These are phyloP conservation scores for Meyerozyma smithsonii DNA, from an alignment of 1,139 yeast species.

Conservation along the genomic window DNA sequence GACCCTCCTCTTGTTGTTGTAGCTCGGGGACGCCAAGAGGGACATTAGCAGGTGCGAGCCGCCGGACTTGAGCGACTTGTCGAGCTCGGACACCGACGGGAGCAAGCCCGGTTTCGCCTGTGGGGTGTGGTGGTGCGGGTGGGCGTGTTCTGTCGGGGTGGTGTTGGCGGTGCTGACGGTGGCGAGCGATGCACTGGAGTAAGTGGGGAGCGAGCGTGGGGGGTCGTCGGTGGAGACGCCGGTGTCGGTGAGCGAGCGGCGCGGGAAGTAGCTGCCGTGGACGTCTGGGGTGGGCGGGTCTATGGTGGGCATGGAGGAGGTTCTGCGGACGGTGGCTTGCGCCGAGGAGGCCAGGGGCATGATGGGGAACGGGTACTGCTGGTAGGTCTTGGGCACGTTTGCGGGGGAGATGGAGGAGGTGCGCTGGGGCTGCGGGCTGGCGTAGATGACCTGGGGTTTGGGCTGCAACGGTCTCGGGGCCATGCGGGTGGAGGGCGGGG, in stretches of 20 bases:
- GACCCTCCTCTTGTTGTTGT: neutral
- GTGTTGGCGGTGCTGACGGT: constrained; percentile 1
- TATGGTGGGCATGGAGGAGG: constrained; percentile 4
- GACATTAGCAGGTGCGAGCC: neutral
- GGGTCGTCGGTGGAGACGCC: neutral
- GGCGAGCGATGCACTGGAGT: constrained; percentile 1
- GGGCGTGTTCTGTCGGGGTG: constrained; percentile 4
- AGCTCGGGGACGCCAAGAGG: neutral
- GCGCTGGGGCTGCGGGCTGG: constrained; percentile 6
- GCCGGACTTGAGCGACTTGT: constrained; percentile 24
- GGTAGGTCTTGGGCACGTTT: neutral
- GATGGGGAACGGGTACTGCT: constrained; percentile 13
- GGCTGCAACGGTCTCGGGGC: neutral
- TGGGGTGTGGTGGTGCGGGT: neutral
- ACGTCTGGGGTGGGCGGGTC: constrained; percentile 1
- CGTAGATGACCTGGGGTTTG: constrained; percentile 4
- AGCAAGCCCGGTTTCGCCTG: constrained; percentile 11
- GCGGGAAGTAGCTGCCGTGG: neutral
- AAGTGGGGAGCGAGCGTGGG: constrained; percentile 3
- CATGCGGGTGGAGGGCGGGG: neutral
- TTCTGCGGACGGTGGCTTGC: neutral
- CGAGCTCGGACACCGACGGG: constrained; percentile 37
- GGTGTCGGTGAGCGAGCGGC: constrained; percentile 3
- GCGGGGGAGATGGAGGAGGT: constrained; percentile 1
- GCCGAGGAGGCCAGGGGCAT: constrained; percentile 3